Base-by-base conservation (phyloP, 305 asterid genomes). In the Fraxinus floribunda region DNA sequence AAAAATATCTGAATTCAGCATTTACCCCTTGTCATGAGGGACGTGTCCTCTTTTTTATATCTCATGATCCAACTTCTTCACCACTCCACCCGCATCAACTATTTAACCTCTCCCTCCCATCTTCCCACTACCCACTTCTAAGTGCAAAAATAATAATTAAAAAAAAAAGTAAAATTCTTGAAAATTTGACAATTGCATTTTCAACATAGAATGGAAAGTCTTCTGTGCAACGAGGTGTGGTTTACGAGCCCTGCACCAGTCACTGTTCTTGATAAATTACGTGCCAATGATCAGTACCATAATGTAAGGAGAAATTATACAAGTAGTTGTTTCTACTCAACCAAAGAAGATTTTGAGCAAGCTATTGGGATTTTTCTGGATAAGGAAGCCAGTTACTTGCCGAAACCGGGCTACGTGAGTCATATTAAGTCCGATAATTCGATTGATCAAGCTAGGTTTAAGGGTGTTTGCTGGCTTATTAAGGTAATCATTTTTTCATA, bases 1-100 rank as follows among this genome's bases (percentile, higher is more conserved):
- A 26, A 66, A 22, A 39, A 39, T 39, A 66, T 66, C 74, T 8
- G 16, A 64, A 64, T 24, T 71, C 85, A 13, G 90, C 95, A 91
- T 92, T 93, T 89, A 93, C 88, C 93, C 78, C 84, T 38, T 79
- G 84, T 93, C 97, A 92, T 94, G 95, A 82, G 91, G 89, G 90
- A 77, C 86, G 91, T 90, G 90, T 88, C 93, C 89, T 76, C 29
- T 26, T 86, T 88, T 87, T 92, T 86, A 87, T 84, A 85, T 34
- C 89, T 82, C 89, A 83, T 84, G 77, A 85, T 86, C 86, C 62
- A 26, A 34, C 83, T 15, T 39, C 78, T 66, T 11, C 80, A 13
- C 78, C 49, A 70, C 81, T 75, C 75, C 72, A 32, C 62, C 81
- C 22, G 52, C 74, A 68, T 32, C 26, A 7, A 38, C 74, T 39